Conservation (phyloP, 768 basidiomycete genomes). For the Pleurotus eryngii region DNA sequence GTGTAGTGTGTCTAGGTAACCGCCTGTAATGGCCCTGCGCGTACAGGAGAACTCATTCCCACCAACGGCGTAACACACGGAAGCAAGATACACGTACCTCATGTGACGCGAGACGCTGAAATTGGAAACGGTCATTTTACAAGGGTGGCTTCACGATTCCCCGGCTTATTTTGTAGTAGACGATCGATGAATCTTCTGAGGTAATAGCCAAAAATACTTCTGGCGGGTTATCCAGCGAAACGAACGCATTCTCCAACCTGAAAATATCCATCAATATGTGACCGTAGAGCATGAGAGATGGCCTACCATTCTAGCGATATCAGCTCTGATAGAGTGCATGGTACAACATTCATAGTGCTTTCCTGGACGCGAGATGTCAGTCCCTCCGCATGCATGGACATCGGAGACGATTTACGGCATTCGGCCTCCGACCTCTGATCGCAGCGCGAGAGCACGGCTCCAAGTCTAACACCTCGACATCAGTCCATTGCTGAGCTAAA, state of each 20-base stretch:
- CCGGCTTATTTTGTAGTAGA: constrained; percentile 78
- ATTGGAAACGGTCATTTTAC: constrained; percentile 20
- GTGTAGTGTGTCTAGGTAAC: no score
- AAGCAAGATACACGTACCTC: no score
- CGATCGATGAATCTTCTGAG: constrained; percentile 75
- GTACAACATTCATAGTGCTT: background rate
- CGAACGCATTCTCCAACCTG: constrained; percentile 61
- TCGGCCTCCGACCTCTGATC: constrained; percentile 54
- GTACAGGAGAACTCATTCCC: no score
- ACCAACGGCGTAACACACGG: no score
- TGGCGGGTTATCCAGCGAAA: constrained; percentile 39
- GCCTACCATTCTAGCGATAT: constrained; percentile 1
- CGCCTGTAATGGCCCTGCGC: no score
- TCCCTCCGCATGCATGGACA: background rate
- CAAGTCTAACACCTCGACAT: constrained; percentile 36
- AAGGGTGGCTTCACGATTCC: constrained; percentile 75
- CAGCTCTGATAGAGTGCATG: background rate
- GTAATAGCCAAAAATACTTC: constrained; percentile 69
- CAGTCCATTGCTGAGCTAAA: constrained; percentile 72
- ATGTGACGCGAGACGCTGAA: background rate
- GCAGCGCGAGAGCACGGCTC: constrained; percentile 49
- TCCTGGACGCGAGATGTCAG: background rate
- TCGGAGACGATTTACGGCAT: constrained; percentile 35
- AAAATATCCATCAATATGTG: background rate
- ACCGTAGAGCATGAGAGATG: background rate